Conservation (phyloP, 352 stramenopile genomes). For the Bremia lactucae region DNA sequence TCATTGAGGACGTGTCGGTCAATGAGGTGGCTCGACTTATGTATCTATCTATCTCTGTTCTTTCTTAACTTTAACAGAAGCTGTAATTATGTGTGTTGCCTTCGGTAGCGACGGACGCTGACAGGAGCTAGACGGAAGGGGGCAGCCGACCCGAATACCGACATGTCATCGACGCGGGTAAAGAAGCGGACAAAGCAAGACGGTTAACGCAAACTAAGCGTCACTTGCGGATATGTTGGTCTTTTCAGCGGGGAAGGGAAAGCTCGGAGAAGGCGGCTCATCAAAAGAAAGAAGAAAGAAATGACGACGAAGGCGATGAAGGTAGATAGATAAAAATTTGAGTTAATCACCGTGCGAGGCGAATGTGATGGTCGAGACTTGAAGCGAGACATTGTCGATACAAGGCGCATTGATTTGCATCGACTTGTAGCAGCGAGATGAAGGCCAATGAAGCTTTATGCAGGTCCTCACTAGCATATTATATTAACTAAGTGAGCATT, state of each 20-base stretch:
- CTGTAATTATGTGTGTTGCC: slow-evolving; percentile 86
- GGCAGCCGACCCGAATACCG: slow-evolving; percentile 35
- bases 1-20: slow-evolving; percentile 32
- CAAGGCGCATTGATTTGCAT: neutral
- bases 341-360: slow-evolving; percentile 10
- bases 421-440: neutral
- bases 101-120: slow-evolving; percentile 68
- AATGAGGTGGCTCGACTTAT: slow-evolving; percentile 79
- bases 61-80: slow-evolving; percentile 90
- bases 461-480: slow-evolving; percentile 29
- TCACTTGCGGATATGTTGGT: slow-evolving; percentile 6
- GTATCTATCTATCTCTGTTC: slow-evolving; percentile 68
- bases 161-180: slow-evolving; percentile 33
- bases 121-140: slow-evolving; percentile 61
- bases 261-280: slow-evolving; percentile 8
- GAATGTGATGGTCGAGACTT: neutral
- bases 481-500: slow-evolving; percentile 33
- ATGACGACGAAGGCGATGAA: slow-evolving; percentile 9
- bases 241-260: slow-evolving; percentile 4
- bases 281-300: slow-evolving; percentile 13
- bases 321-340: slow-evolving; percentile 3
- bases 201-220: slow-evolving; percentile 22
- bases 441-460: slow-evolving; percentile 17
- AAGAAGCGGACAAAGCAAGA: slow-evolving; percentile 77
- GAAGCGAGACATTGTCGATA: neutral